Conservation (phyloP, 2,329 filamentous ascomycete species). For the Clonostachys byssicola region DNA sequence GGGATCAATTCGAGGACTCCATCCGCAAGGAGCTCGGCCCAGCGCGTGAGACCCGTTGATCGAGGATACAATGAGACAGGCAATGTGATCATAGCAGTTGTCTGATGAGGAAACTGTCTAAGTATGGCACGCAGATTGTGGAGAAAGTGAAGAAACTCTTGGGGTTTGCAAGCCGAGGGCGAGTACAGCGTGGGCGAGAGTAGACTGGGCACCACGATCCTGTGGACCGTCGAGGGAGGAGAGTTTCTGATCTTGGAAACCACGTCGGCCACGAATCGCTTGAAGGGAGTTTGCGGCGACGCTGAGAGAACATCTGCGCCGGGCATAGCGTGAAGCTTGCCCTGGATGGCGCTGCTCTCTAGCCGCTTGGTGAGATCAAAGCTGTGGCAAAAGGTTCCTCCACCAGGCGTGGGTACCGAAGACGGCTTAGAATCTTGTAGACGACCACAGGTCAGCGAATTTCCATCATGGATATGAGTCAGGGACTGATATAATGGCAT, state of each 20-base stretch:
- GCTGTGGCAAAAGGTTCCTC: constrained; percentile 59
- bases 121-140: constrained; percentile 74
- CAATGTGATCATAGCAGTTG: constrained; percentile 72
- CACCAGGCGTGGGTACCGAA: not conserved
- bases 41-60: constrained; percentile 69
- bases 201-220: constrained; percentile 79
- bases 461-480: not conserved
- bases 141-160: constrained; percentile 74
- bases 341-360: constrained; percentile 38
- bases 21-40: constrained; percentile 82
- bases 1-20: constrained; percentile 82
- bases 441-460: not conserved
- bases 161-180: constrained; percentile 62
- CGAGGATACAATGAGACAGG: constrained; percentile 79
- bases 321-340: constrained; percentile 45
- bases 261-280: constrained; percentile 57
- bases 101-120: constrained; percentile 56
- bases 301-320: constrained; percentile 26
- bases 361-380: constrained; percentile 70
- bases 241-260: constrained; percentile 51
- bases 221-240: constrained; percentile 62
- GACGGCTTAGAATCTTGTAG: not conserved
- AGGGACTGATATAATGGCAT: constrained; percentile 20
- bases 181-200: constrained; percentile 85
- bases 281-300: constrained; percentile 37